Percentiles rank a stretch among this genome's conserved stretches.
phyloP scores from a whole-genome alignment of 352 stramenopile genomes.

The Thalassiosira delicatula region DNA sequence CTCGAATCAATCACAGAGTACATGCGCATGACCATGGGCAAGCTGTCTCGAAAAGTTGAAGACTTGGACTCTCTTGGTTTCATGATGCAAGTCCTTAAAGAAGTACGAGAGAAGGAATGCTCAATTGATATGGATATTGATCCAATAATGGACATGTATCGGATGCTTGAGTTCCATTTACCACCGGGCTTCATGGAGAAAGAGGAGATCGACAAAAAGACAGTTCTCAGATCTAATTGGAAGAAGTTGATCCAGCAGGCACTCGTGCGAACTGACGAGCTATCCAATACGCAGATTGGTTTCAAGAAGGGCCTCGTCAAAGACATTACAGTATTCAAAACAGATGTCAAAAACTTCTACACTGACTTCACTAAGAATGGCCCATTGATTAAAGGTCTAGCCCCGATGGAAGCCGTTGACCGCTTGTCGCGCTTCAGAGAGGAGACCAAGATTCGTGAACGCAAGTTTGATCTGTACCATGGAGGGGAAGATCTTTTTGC shows the following conservation, averaged over 20 bases:
- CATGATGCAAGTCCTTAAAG: conserved; percentile 97
- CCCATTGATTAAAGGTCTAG: conserved; percentile 96
- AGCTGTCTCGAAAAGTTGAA: conserved; percentile 89
- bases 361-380: conserved; percentile 96
- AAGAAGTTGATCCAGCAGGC: conserved; percentile 95
- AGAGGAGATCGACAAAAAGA: conserved; percentile 99
- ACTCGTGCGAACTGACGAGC: conserved; percentile 92
- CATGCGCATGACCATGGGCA: conserved; percentile 87
- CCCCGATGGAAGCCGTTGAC: conserved; percentile 95
- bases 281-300: conserved; percentile 93
- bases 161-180: conserved; percentile 90
- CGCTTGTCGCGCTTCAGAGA: conserved; percentile 97
- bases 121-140: conserved; percentile 98
- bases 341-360: conserved; percentile 90
- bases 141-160: conserved; percentile 98
- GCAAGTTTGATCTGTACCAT: conserved; percentile 96
- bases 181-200: conserved; percentile 97
- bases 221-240: conserved; percentile 95
- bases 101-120: conserved; percentile 95
- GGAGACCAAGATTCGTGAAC: conserved; percentile 96
- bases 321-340: conserved; percentile 96
- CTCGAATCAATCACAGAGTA: conserved; percentile 94
- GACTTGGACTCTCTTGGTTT: conserved; percentile 96
- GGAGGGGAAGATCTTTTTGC: conserved; percentile 97
- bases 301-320: conserved; percentile 95